These are phyloP conservation scores for Oenanthe sinensis DNA, from an alignment of 129 eudicot genomes.

Conservation along the genomic window DNA sequence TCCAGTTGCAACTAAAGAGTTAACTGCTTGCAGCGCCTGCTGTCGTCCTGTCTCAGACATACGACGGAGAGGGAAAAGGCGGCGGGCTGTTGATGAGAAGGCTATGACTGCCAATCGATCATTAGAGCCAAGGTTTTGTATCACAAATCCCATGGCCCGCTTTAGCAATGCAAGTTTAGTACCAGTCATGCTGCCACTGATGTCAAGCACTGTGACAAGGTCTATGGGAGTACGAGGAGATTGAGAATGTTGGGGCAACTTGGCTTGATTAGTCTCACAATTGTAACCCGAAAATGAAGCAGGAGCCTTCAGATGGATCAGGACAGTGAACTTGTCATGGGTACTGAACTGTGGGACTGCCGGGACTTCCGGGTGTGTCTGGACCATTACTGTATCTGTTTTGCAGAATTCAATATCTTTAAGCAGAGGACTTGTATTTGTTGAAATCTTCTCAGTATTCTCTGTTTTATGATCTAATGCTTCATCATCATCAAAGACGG, in stretches of 20 bases:
- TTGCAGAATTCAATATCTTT: not conserved
- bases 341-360: not conserved
- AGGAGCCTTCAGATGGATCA: constrained; percentile 5
- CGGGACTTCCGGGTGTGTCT: not conserved
- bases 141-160: constrained; percentile 2
- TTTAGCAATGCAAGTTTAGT: constrained; percentile 5
- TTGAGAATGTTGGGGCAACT: not conserved
- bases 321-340: not conserved
- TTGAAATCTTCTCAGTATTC: not conserved
- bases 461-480: not conserved
- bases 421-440: not conserved
- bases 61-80: constrained; percentile 1
- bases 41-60: constrained; percentile 3
- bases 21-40: constrained; percentile 1
- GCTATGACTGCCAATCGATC: constrained; percentile 9
- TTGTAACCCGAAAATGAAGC: not conserved
- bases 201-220: constrained; percentile 2
- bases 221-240: not conserved
- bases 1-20: not conserved
- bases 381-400: not conserved
- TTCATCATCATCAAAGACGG: constrained; percentile 1
- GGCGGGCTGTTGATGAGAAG: constrained; percentile 10
- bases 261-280: not conserved
- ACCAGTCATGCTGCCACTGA: constrained; percentile 8
- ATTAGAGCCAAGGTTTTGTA: not conserved